phyloP scores from a whole-genome alignment of 768 basidiomycete species.

The Daedaleopsis nitida region DNA sequence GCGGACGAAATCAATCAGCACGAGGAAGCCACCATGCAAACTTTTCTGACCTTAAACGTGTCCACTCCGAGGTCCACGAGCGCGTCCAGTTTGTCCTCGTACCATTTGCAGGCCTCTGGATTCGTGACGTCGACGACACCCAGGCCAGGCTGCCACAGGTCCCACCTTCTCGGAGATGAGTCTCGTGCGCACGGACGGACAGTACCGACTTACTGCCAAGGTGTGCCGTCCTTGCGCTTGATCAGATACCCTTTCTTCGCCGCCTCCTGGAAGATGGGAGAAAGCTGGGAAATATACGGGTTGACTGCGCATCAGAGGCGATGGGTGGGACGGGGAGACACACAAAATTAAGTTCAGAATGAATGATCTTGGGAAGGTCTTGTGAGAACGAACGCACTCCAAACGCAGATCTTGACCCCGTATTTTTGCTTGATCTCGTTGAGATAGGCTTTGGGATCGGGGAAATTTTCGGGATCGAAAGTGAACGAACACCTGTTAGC shows the following conservation, averaged over 20 bases:
- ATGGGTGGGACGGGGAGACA: background rate
- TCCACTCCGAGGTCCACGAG: constrained; percentile 52
- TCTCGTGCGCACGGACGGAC: background rate
- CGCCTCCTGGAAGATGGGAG: constrained; percentile 70
- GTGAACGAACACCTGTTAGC: constrained; percentile 66
- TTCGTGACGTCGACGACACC: constrained; percentile 71
- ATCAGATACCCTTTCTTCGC: constrained; percentile 70
- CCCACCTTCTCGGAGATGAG: constrained; percentile 40
- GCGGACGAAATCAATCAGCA: background rate
- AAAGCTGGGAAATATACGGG: constrained; percentile 71
- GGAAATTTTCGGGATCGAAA: constrained; percentile 77
- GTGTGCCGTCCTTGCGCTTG: constrained; percentile 63
- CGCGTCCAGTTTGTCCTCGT: constrained; percentile 41
- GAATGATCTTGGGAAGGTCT: background rate
- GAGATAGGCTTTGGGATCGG: constrained; percentile 66
- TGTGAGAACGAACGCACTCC: constrained; percentile 47
- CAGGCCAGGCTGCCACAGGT: constrained; percentile 65
- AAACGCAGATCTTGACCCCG: constrained; percentile 72
- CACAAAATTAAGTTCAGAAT: constrained; percentile 6
- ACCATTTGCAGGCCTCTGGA: constrained; percentile 51
- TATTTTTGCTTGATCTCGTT: constrained; percentile 60
- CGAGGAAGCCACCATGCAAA: background rate
- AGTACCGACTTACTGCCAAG: constrained; percentile 58
- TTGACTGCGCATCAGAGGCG: constrained; percentile 48
- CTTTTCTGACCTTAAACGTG: constrained; percentile 49